These are phyloP conservation scores for Cercospora janseana DNA, from an alignment of 2,329 filamentous ascomycete genomes.

Conservation along the genomic window DNA sequence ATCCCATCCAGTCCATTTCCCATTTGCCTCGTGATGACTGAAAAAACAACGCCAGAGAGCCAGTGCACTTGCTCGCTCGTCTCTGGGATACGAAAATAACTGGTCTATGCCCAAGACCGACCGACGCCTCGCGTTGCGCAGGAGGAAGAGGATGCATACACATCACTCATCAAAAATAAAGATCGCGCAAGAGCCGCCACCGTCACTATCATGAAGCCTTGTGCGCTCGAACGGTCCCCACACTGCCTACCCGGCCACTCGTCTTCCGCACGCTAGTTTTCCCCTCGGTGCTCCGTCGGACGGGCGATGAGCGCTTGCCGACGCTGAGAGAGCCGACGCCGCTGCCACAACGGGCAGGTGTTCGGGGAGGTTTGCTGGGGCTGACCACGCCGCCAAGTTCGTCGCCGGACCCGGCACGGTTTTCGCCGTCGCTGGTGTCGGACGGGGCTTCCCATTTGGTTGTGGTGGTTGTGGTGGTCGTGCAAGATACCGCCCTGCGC, in stretches of 20 bases:
- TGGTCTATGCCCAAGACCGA: too few species aligned
- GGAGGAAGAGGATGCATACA: too few species aligned
- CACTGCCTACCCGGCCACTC: slow-evolving; percentile 51
- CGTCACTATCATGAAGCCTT: slow-evolving; percentile 26
- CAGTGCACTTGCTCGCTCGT: too few species aligned
- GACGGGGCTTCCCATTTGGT: slow-evolving; percentile 43
- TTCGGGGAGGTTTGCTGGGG: slow-evolving; percentile 43
- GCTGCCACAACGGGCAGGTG: slow-evolving; percentile 44
- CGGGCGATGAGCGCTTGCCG: slow-evolving; percentile 47
- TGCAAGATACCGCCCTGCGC: slow-evolving; percentile 70
- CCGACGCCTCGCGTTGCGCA: too few species aligned
- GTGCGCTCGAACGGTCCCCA: slow-evolving; percentile 29
- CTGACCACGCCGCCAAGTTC: slow-evolving; percentile 29
- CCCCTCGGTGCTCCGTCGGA: slow-evolving; percentile 48
- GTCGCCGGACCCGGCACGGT: slow-evolving; percentile 34
- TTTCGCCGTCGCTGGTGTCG: slow-evolving; percentile 51
- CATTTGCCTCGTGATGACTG: too few species aligned
- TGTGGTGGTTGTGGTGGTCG: slow-evolving; percentile 66
- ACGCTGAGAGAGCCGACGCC: slow-evolving; percentile 48
- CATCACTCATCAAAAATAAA: too few species aligned
- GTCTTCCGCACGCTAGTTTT: slow-evolving; percentile 53
- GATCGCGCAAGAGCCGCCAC: too few species aligned
- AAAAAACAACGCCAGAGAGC: too few species aligned
- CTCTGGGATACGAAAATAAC: too few species aligned
- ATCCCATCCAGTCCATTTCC: too few species aligned